Conservation (phyloP, 1,139 yeast genomes). For the Hyphopichia burtonii region DNA sequence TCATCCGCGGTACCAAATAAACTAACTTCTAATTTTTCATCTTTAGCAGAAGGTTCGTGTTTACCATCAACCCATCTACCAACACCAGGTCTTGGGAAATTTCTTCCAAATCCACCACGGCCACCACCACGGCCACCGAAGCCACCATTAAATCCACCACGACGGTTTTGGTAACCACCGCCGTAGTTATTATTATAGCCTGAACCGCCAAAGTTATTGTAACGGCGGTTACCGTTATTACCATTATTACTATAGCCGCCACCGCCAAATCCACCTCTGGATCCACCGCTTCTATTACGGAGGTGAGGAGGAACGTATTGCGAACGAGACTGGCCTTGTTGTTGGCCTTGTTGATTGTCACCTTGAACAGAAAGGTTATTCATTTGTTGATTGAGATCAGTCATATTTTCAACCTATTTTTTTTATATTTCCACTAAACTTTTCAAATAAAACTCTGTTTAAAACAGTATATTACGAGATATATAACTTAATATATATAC, state of each 20-base stretch:
- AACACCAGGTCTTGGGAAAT: conserved; percentile 41
- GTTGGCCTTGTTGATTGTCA: conserved; percentile 9
- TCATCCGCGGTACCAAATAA: conserved; percentile 89
- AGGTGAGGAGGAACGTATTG: conserved; percentile 74
- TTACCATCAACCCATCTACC: conserved; percentile 87
- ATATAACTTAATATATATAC: conserved; percentile 2
- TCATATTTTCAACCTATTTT: conserved; percentile 21
- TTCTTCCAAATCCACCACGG: conserved; percentile 14
- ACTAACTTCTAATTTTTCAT: conserved; percentile 71
- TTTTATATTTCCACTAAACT: not conserved
- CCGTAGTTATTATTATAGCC: conserved; percentile 21
- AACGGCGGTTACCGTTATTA: not conserved
- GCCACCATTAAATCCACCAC: conserved; percentile 20
- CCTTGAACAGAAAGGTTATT: conserved; percentile 42
- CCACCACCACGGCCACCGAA: conserved; percentile 27
- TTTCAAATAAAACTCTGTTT: not conserved
- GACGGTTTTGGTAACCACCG: conserved; percentile 23
- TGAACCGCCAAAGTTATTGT: conserved; percentile 11
- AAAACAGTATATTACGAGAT: too few relatives aligned
- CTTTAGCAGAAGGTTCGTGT: conserved; percentile 79
- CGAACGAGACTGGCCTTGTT: conserved; percentile 11
- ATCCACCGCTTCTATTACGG: conserved; percentile 34
- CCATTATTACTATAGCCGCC: conserved; percentile 6
- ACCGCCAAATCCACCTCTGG: conserved; percentile 9
- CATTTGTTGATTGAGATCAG: conserved; percentile 46